Evolutionary conservation across 148 eudicot genomes (phyloP).

Genomic region (Rhododendron mucronatum): DNA sequence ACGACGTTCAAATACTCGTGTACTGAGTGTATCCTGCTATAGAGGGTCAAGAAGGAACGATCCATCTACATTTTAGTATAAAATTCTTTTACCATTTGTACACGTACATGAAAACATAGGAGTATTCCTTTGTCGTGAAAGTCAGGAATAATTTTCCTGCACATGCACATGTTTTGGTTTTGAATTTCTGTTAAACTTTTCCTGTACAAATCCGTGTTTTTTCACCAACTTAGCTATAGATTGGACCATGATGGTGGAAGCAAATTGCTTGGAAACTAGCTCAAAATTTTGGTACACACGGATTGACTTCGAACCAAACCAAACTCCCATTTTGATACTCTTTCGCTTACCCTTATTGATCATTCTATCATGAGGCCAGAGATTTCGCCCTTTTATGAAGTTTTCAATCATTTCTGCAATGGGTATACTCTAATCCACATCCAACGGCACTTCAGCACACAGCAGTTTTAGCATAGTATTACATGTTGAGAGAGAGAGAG

Average conservation of each 20-base stretch:
- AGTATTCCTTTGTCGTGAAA: no score
- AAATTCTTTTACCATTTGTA: no score
- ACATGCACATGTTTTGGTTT: no score
- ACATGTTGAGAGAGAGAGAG: not conserved
- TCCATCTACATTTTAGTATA: no score
- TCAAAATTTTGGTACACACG: not conserved
- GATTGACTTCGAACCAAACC: not conserved
- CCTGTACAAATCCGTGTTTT: no score
- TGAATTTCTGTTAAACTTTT: no score
- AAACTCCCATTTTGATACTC: not conserved
- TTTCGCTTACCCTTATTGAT: not conserved
- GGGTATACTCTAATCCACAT: not conserved
- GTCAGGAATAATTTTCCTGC: no score
- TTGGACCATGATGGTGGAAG: not conserved
- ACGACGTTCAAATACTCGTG: not conserved
- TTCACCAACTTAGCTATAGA: not conserved
- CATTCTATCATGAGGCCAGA: not conserved
- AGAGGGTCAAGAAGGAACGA: not conserved
- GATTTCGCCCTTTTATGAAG: not conserved
- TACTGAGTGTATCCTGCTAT: no score
- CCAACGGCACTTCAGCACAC: not conserved
- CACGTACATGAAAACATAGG: no score
- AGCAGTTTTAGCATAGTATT: not conserved
- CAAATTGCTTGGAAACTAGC: not conserved
- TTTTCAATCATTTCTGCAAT: not conserved